These are phyloP conservation scores for Crataegus laevigata DNA, from an alignment of 306 rosid species.

Conservation along the genomic window DNA sequence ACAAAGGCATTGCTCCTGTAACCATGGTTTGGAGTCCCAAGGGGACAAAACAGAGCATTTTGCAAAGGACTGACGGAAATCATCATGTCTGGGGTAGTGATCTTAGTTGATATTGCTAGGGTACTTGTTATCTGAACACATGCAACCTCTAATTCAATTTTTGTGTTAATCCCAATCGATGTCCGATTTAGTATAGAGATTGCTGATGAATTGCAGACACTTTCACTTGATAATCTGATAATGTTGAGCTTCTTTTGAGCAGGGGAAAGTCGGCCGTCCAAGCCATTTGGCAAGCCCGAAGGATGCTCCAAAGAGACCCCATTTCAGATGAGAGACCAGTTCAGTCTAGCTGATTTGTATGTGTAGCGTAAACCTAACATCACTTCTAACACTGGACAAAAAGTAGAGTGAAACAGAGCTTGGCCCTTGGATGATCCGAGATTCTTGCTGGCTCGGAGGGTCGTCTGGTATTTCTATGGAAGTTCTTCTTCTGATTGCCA, in stretches of 20 bases:
- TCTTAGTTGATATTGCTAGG: background rate
- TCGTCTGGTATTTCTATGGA: background rate
- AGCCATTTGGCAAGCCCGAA: conserved; percentile 3
- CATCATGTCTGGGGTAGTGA: background rate
- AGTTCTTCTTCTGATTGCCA: background rate
- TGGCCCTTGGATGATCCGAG: background rate
- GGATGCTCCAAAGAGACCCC: conserved; percentile 21
- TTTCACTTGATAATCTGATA: background rate
- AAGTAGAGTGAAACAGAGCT: background rate
- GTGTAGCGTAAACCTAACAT: conserved; percentile 8
- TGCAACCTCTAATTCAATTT: background rate
- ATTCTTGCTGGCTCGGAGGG: conserved; percentile 11
- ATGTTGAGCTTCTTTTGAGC: conserved; percentile 5
- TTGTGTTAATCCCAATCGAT: background rate
- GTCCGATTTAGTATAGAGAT: background rate
- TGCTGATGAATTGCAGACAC: background rate
- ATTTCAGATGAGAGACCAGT: conserved; percentile 26
- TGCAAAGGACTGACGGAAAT: conserved; percentile 12
- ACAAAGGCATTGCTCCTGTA: conserved; percentile 26
- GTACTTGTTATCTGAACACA: too few species aligned
- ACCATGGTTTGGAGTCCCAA: conserved; percentile 20
- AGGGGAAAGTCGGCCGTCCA: conserved; percentile 28
- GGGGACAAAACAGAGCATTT: conserved; percentile 13
- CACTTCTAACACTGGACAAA: background rate
- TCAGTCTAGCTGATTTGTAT: background rate